phyloP scores from a whole-genome alignment of 2,329 filamentous ascomycete species.

The Sclerotinia spermophila region DNA sequence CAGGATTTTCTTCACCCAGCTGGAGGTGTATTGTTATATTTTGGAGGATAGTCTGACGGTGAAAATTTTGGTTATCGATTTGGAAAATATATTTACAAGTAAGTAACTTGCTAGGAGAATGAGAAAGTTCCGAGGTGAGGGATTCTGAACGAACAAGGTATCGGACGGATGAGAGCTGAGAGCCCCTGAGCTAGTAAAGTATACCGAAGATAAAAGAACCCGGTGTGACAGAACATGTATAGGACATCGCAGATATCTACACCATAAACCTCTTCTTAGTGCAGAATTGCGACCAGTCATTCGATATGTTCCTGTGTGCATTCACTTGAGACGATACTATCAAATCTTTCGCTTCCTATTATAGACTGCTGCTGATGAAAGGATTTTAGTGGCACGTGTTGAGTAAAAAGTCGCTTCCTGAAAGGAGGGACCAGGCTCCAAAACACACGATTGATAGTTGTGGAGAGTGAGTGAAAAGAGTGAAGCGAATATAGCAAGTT shows the following conservation, averaged over 20 bases:
- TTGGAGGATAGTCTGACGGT: too few relatives aligned
- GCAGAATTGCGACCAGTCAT: not conserved
- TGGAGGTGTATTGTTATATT: too few relatives aligned
- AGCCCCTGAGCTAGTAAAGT: too few relatives aligned
- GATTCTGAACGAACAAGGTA: too few relatives aligned
- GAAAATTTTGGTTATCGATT: too few relatives aligned
- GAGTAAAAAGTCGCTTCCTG: not conserved
- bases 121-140: too few relatives aligned
- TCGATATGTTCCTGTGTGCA: not conserved
- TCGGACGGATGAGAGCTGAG: too few relatives aligned
- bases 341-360: not conserved
- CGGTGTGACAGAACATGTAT: too few relatives aligned
- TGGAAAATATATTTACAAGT: too few relatives aligned
- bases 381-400: not conserved
- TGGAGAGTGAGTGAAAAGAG: not conserved
- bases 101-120: too few relatives aligned
- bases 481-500: not conserved
- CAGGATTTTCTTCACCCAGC: too few relatives aligned
- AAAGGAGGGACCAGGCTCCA: not conserved
- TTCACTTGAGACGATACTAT: not conserved
- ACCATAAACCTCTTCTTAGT: not conserved
- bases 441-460: not conserved
- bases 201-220: too few relatives aligned
- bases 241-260: not conserved
- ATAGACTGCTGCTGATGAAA: not conserved